Conservation (phyloP, 805 yeast species). For the Torulaspora franciscae region DNA sequence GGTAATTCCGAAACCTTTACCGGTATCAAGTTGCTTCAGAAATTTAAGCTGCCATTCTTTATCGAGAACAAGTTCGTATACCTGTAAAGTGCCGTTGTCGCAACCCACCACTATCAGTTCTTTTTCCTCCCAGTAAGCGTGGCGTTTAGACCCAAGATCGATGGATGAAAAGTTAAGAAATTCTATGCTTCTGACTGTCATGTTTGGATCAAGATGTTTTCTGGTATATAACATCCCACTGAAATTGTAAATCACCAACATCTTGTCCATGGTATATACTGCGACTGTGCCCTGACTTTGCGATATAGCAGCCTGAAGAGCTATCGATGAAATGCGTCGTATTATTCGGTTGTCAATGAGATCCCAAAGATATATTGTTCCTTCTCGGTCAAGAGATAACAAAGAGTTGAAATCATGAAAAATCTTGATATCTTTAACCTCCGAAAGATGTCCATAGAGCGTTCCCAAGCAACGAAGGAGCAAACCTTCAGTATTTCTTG, state of each 20-base stretch:
- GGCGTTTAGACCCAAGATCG: constrained; percentile 26
- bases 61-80: constrained; percentile 33
- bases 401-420: constrained; percentile 52
- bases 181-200: constrained; percentile 24
- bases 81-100: constrained; percentile 29
- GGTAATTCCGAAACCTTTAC: constrained; percentile 15
- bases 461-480: constrained; percentile 36
- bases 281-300: constrained; percentile 53
- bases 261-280: constrained; percentile 21
- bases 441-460: constrained; percentile 52
- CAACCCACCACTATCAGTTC: constrained; percentile 39
- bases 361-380: constrained; percentile 63
- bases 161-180: constrained; percentile 22
- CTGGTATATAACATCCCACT: constrained; percentile 47
- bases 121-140: constrained; percentile 39
- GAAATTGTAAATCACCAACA: constrained; percentile 40
- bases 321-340: constrained; percentile 33
- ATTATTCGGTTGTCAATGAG: constrained; percentile 48
- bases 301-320: constrained; percentile 42
- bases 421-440: constrained; percentile 44
- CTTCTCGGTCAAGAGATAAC: constrained; percentile 50
- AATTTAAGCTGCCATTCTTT: constrained; percentile 25
- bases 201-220: constrained; percentile 19
- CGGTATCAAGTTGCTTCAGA: constrained; percentile 25
- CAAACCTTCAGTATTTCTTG: constrained; percentile 8